Percentiles rank a stretch among this genome's conserved stretches.
Conservation (phyloP, 345 rosid species). For the Nasturtium officinale region DNA sequence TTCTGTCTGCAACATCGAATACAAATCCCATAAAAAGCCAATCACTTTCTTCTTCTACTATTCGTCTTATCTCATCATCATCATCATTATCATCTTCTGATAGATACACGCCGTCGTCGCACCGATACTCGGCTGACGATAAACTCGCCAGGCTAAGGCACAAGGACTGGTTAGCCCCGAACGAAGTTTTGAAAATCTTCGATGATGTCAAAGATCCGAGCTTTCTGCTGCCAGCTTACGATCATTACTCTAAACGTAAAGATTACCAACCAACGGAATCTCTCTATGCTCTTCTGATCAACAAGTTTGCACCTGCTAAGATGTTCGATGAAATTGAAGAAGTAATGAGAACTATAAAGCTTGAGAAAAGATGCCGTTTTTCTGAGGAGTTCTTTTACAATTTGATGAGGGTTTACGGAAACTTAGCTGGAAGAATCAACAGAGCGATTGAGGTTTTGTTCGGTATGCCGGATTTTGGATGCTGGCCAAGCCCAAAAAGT, state of each 20-base stretch:
- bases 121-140: constrained; percentile 19
- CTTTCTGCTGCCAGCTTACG: constrained; percentile 52
- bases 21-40: constrained; percentile 21
- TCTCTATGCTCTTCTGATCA: constrained; percentile 59
- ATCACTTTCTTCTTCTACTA: not conserved
- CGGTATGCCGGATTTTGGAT: constrained; percentile 68
- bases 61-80: constrained; percentile 30
- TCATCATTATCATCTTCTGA: constrained; percentile 24
- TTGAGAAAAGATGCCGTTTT: constrained; percentile 53
- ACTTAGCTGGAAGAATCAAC: constrained; percentile 61
- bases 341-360: constrained; percentile 52
- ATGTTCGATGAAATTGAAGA: constrained; percentile 71
- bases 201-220: constrained; percentile 54
- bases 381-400: constrained; percentile 78
- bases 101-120: constrained; percentile 10
- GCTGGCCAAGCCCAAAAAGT: constrained; percentile 73
- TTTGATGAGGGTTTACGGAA: constrained; percentile 71
- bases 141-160: constrained; percentile 54
- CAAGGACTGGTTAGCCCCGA: constrained; percentile 87
- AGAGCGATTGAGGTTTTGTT: constrained; percentile 63
- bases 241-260: constrained; percentile 64
- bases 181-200: constrained; percentile 64
- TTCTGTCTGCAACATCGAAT: constrained; percentile 24
- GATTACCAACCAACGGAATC: constrained; percentile 81
- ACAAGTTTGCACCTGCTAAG: constrained; percentile 58